These are phyloP conservation scores for Termitomyces bulborhizus DNA, from an alignment of 768 basidiomycete species.

Conservation along the genomic window DNA sequence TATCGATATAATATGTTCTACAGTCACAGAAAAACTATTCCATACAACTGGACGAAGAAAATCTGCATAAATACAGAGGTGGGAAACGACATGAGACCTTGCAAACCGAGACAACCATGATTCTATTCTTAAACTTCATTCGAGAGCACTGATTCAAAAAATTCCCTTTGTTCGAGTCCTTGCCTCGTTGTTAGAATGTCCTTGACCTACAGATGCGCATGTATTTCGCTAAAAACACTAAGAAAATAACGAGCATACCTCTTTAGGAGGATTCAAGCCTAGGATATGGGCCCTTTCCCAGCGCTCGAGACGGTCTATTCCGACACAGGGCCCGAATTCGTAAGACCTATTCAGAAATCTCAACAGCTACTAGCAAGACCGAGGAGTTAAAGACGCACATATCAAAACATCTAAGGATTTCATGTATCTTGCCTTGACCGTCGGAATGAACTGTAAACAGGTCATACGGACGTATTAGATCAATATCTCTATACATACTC, in stretches of 20 bases:
- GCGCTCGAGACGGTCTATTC: constrained; percentile 74
- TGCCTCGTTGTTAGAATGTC: constrained; percentile 72
- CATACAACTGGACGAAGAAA: not conserved
- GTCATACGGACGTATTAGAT: not conserved
- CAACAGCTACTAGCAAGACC: constrained; percentile 5
- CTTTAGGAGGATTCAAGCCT: constrained; percentile 73
- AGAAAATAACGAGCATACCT: constrained; percentile 38
- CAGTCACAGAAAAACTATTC: not conserved
- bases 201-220: constrained; percentile 48
- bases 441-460: constrained; percentile 54
- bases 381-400: constrained; percentile 34
- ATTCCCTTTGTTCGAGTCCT: constrained; percentile 46
- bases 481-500: constrained; percentile 41
- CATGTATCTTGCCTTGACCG: constrained; percentile 54
- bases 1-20: too few species aligned
- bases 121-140: constrained; percentile 28
- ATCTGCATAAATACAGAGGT: not conserved
- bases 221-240: not conserved
- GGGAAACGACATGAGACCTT: not conserved
- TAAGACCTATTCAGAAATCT: constrained; percentile 42
- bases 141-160: constrained; percentile 59
- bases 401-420: constrained; percentile 78
- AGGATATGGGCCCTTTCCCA: constrained; percentile 82
- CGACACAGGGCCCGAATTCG: constrained; percentile 76
- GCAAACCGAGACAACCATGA: not conserved